Evolutionary conservation across 495 filamentous ascomycete genomes (phyloP).

Genomic region (Neurospora sp.): DNA sequence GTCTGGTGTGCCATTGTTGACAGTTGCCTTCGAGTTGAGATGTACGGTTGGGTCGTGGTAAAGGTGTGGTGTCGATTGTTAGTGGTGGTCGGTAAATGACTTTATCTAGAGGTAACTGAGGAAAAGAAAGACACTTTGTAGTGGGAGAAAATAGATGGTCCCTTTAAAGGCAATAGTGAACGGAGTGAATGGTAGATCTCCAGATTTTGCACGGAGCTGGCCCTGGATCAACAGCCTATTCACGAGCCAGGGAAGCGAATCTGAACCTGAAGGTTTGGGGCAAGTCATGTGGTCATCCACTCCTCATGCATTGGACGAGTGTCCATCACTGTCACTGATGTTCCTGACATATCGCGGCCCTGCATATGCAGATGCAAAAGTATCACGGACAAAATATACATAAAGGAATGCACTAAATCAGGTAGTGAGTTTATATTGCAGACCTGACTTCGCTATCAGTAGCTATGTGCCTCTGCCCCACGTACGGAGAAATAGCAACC

Average conservation of each 20-base stretch:
- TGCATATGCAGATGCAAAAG: not conserved
- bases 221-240: not conserved
- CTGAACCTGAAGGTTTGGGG: not conserved
- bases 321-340: not conserved
- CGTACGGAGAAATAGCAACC: not conserved
- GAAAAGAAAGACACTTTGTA: too few relatives aligned
- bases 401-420: not conserved
- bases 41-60: not conserved
- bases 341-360: not conserved
- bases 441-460: not conserved
- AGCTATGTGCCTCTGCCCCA: not conserved
- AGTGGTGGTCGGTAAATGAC: too few relatives aligned
- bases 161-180: not conserved
- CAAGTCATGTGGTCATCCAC: not conserved
- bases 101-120: too few relatives aligned
- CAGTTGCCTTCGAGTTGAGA: too few relatives aligned
- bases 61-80: too few relatives aligned
- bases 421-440: not conserved
- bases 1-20: not conserved
- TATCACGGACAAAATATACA: not conserved
- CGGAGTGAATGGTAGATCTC: not conserved
- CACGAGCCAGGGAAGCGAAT: not conserved
- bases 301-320: not conserved
- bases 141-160: not conserved
- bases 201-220: not conserved